Base-by-base conservation (phyloP, 208 protist genomes). In the Herpetomonas samuelpessoai region DNA sequence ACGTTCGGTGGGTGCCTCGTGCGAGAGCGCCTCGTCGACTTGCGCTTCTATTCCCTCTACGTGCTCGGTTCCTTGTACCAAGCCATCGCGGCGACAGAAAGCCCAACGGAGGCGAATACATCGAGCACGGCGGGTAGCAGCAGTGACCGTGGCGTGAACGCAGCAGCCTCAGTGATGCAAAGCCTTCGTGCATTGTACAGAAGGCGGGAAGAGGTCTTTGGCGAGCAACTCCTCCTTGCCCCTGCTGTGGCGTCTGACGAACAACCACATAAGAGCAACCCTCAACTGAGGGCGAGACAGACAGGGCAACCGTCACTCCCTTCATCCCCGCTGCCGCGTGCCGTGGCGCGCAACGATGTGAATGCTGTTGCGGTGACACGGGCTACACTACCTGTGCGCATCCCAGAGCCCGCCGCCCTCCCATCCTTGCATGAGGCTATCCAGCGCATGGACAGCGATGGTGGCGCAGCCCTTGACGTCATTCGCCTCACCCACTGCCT, bases 61-160 rank as follows among this genome's bases (percentile, higher is more conserved):
- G 58, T 91, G 30, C 81, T 93, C 2, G 76, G 79, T 1, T 80
- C 74, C 0, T 71, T 93, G 19, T 89, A 88, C 57, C 67, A 87
- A 29, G 77, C 83, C 4, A 58, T 79, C 10, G 24, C 46, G 18
- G 46, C 6, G 46, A 7, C 46, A 6, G 14, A 9, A 4, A n/a
- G 19, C 46, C 12, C 19, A 7, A 51, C 22, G 46, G 46, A 51
- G 46, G 24, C 46, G 10, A n/a, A n/a, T n/a, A n/a, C n/a, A n/a
- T n/a, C n/a, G n/a, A n/a, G n/a, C n/a, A n/a, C n/a, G n/a, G n/a
- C n/a, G n/a, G n/a, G n/a, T n/a, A n/a, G n/a, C n/a, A n/a, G n/a
- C n/a, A n/a, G 57, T 21, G 47, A 7, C 12, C 9, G 9, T 7
- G 24, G 18, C 38, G 19, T 10, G 21, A 57, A 48, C 19, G 24